phyloP scores from a whole-genome alignment of 2,329 filamentous ascomycete species.

The Claviceps paspali region DNA sequence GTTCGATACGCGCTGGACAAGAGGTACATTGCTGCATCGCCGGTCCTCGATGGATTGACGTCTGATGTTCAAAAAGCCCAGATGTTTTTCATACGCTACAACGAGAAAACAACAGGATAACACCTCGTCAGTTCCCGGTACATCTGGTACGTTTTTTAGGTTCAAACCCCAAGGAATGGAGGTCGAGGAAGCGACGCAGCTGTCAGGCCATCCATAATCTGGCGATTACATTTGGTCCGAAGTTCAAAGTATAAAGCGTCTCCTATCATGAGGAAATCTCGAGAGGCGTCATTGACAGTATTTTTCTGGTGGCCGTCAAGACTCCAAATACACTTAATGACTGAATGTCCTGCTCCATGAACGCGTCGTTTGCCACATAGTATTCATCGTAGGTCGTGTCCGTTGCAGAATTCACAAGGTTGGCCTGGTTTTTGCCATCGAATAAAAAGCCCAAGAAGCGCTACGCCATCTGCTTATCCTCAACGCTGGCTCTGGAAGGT shows the following conservation, averaged over 20 bases:
- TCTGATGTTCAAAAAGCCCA: constrained; percentile 5
- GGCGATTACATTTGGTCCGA: no score
- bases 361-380: no score
- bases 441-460: no score
- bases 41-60: constrained; percentile 5
- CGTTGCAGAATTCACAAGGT: no score
- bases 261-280: constrained; percentile 2
- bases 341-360: no score
- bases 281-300: background rate
- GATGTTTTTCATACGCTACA: constrained; percentile 5
- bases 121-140: background rate
- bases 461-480: no score
- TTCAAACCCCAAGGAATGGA: background rate
- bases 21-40: constrained; percentile 27
- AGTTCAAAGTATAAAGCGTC: constrained; percentile 6
- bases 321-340: no score
- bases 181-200: background rate
- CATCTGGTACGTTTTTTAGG: background rate
- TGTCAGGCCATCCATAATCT: background rate
- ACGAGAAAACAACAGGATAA: constrained; percentile 2
- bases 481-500: background rate
- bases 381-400: no score
- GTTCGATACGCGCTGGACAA: constrained; percentile 14
- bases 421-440: no score
- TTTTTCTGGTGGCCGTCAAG: no score